Evolutionary conservation across 129 eudicot species (phyloP).

Genomic region (Smallanthus sonchifolius): DNA sequence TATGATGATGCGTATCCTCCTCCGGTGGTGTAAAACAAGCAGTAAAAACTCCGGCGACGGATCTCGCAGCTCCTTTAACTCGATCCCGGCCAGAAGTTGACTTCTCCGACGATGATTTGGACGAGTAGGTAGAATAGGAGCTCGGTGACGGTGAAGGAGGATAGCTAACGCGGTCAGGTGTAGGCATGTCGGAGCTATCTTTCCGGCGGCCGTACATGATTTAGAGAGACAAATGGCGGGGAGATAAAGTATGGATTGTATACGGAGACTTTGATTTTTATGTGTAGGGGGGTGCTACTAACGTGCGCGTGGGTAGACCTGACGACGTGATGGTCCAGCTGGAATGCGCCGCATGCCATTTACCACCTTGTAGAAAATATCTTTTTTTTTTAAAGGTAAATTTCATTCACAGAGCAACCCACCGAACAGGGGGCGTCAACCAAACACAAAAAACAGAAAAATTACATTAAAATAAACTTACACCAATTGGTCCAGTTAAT

Average conservation of each 20-base stretch:
- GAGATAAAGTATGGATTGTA: neutral
- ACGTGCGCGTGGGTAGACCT: slow-evolving; percentile 24
- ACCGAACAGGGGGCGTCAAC: no score
- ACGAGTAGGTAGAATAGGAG: slow-evolving; percentile 38
- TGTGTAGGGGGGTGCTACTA: slow-evolving; percentile 23
- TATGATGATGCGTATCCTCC: slow-evolving; percentile 26
- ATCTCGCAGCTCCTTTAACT: slow-evolving; percentile 51
- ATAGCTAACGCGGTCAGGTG: slow-evolving; percentile 34
- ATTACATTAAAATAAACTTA: no score
- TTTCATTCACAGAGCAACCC: no score
- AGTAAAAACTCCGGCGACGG: slow-evolving; percentile 60
- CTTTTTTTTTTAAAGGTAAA: neutral
- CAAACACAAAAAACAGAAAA: no score
- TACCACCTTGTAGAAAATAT: neutral
- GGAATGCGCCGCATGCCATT: neutral
- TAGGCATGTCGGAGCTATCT: slow-evolving; percentile 24
- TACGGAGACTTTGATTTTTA: slow-evolving; percentile 30
- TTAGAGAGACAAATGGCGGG: slow-evolving; percentile 41
- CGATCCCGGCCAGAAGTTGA: slow-evolving; percentile 40
- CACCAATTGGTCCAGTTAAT: no score
- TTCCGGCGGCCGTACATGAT: slow-evolving; percentile 35
- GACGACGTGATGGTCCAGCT: slow-evolving; percentile 10
- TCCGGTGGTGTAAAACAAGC: slow-evolving; percentile 80
- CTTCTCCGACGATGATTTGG: slow-evolving; percentile 39
- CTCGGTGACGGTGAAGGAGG: slow-evolving; percentile 23